Evolutionary conservation across 148 eudicot species (phyloP), one percentile per base, ranked within the genome.

Genomic region (Tetragonia tetragonoides): DNA sequence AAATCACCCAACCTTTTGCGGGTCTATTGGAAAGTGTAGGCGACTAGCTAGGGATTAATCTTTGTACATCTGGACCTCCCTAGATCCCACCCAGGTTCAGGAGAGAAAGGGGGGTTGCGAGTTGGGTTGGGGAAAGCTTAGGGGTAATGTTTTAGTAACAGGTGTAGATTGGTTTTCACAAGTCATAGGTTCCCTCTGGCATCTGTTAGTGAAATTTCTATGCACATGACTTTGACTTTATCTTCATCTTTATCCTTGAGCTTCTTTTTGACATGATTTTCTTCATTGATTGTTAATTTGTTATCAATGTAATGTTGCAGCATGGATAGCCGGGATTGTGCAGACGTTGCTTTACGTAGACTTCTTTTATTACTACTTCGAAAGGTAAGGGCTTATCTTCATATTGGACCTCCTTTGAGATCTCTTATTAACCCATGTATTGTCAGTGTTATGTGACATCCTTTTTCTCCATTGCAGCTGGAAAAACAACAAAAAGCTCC

Each of bases 321-420:
- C 93, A 68, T 95, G 99, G 97, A 77, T 93, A 57, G 80, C 94
- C 21, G 99, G 97, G 69, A 85, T 88, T 72, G 83, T 93, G 53
- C 99, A 95, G 83, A 95, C 99, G 16, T 68, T 89, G 82, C 90
- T 95, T 34, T 95, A 95, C 80, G 99, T 93, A 44, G 99, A 95
- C 85, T 95, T 95, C 94, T 95, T 95, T 80, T 95, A 95, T 75
- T 95, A 95, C 75, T 95, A 95, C 89, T 95, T 95, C 78, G 86
- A 88, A 83, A 95, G 99, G 99, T 95, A 86, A 82, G 41, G 15
- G n/a, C 39, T 63, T 66, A 1, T 73, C 11, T 70, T 57, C 28
- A 74, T 59, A 56, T 49, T 5, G n/a, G 37, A 42, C 7, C 53
- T 20, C 11, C 64, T n/a, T 21, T 23, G 23, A 28, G 44, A 51